Conservation (phyloP, 139 green algal genomes). For the Pleodorina starrii region DNA sequence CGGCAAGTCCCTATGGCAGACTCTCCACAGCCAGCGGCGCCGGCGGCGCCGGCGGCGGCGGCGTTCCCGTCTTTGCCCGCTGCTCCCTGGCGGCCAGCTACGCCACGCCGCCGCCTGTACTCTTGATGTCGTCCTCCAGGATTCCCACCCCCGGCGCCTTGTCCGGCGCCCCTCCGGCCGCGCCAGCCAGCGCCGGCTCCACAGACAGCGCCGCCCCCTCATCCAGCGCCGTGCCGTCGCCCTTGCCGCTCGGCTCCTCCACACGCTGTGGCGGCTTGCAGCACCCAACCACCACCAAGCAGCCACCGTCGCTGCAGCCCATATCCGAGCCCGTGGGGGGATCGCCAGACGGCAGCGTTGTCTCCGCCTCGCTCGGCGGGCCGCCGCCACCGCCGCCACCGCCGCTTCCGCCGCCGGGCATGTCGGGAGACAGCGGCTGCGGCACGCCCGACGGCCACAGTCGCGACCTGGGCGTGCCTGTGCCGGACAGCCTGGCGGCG, state of each 20-base stretch:
- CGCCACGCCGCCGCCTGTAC: background rate
- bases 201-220: no score
- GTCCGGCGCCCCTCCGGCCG: no score
- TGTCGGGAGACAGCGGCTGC: background rate
- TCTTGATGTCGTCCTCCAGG: background rate
- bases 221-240: background rate
- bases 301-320: background rate
- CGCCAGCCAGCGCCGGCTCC: no score
- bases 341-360: background rate
- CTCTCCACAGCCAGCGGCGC: background rate
- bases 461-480: background rate
- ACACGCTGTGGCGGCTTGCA: no score
- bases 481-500: background rate
- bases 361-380: background rate
- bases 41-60: background rate
- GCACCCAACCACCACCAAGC: no score
- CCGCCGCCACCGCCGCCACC: background rate
- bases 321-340: background rate
- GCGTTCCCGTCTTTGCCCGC: background rate
- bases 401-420: background rate
- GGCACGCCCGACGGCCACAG: background rate
- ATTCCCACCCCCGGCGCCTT: no score
- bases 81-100: slow-evolving; percentile 15
- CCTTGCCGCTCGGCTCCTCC: no score
- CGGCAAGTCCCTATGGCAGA: no score